phyloP scores from a whole-genome alignment of 2,329 filamentous ascomycete species.

The Phoma sp. region DNA sequence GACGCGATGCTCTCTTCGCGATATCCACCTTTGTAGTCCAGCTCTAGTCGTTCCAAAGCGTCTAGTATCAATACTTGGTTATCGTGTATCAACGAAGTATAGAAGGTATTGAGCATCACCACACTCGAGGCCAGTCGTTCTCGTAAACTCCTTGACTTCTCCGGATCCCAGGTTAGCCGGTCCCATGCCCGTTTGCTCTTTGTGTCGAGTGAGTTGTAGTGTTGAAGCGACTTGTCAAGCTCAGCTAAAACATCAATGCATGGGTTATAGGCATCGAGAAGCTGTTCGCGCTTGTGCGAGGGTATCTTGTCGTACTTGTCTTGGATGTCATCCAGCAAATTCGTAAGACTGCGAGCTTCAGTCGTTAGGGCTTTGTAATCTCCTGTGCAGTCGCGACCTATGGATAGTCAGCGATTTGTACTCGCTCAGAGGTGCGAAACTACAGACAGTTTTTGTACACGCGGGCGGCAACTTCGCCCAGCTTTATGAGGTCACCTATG shows the following conservation, averaged over 20 bases:
- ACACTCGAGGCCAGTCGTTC: constrained; percentile 35
- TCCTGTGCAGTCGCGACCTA: constrained; percentile 40
- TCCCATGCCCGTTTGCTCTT: constrained; percentile 42
- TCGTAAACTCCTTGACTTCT: constrained; percentile 28
- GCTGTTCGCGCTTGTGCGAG: constrained; percentile 26
- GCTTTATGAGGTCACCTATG: constrained; percentile 37
- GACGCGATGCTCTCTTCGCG: constrained; percentile 40
- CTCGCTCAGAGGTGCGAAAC: not conserved
- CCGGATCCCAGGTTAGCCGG: constrained; percentile 39
- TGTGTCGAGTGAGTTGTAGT: constrained; percentile 40
- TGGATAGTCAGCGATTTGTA: not conserved
- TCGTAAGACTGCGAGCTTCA: constrained; percentile 36
- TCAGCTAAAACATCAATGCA: constrained; percentile 38
- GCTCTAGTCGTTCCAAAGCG: constrained; percentile 39
- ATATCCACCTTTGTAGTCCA: constrained; percentile 39
- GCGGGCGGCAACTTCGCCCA: constrained; percentile 32
- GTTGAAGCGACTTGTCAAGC: constrained; percentile 33
- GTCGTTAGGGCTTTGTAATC: constrained; percentile 38
- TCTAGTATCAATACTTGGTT: constrained; percentile 40
- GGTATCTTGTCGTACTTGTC: constrained; percentile 39
- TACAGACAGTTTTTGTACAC: constrained; percentile 38
- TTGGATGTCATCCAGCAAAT: constrained; percentile 37
- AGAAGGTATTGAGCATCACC: constrained; percentile 38
- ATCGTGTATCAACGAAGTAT: constrained; percentile 37
- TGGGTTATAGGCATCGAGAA: constrained; percentile 31